Conservation (phyloP, 2,329 filamentous ascomycete species). For the Zasmidium cellare region DNA sequence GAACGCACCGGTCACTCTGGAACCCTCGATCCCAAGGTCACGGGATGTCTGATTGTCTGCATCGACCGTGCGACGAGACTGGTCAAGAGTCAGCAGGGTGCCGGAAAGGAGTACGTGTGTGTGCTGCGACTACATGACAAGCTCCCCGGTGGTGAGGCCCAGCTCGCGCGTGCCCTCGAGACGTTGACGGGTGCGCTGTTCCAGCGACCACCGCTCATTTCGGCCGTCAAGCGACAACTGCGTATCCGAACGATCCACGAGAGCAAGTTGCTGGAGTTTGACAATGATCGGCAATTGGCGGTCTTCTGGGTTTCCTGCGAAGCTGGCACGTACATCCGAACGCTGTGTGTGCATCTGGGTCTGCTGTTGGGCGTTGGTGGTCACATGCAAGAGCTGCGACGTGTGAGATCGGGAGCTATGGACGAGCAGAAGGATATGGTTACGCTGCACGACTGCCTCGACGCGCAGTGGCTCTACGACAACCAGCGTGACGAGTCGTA, state of each 20-base stretch:
- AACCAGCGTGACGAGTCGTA: slow-evolving; percentile 94
- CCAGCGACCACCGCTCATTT: slow-evolving; percentile 95
- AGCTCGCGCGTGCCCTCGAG: slow-evolving; percentile 91
- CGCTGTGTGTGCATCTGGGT: slow-evolving; percentile 91
- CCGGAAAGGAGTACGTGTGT: slow-evolving; percentile 98
- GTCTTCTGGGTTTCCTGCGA: slow-evolving; percentile 99
- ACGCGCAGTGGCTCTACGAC: slow-evolving; percentile 94
- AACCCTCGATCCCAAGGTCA: slow-evolving; percentile 97
- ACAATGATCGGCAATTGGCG: slow-evolving; percentile 94
- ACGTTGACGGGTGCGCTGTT: slow-evolving; percentile 95
- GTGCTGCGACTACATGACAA: slow-evolving; percentile 95
- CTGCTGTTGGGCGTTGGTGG: slow-evolving; percentile 78
- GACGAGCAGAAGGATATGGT: slow-evolving; percentile 86
- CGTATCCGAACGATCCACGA: slow-evolving; percentile 98
- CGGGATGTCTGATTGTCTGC: slow-evolving; percentile 90
- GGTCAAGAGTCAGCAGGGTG: slow-evolving; percentile 98
- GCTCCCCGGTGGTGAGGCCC: slow-evolving; percentile 86
- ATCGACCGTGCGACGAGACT: slow-evolving; percentile 95
- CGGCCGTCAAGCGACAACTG: slow-evolving; percentile 96
- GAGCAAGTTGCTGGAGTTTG: slow-evolving; percentile 92
- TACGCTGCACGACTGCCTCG: slow-evolving; percentile 90
- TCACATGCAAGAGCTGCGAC: slow-evolving; percentile 96
- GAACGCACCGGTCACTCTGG: slow-evolving; percentile 99
- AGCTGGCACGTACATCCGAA: slow-evolving; percentile 97
- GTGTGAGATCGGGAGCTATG: slow-evolving; percentile 94